These are phyloP conservation scores for Lyophyllum atratum DNA, from an alignment of 768 basidiomycete genomes.

Conservation along the genomic window DNA sequence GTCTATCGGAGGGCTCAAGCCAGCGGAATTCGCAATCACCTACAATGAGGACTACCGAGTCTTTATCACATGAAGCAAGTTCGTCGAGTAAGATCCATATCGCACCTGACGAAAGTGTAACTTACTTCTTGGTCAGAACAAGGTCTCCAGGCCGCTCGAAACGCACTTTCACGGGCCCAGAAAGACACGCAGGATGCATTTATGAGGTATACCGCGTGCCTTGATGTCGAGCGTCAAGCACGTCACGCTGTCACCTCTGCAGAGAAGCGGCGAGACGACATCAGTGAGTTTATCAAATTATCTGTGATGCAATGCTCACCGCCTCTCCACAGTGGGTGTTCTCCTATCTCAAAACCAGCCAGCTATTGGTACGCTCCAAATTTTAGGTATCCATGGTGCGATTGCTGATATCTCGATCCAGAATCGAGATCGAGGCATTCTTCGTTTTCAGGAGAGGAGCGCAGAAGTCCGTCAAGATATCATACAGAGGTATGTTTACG, in stretches of 20 bases:
- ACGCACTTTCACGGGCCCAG: conserved; percentile 61
- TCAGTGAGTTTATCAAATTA: conserved; percentile 38
- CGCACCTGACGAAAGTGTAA: conserved; percentile 12
- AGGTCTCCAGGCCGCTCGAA: conserved; percentile 62
- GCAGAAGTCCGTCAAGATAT: conserved; percentile 46
- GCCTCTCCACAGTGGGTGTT: conserved; percentile 40
- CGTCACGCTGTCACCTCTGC: conserved; percentile 62
- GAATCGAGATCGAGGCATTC: conserved; percentile 54
- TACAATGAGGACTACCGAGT: conserved; percentile 49
- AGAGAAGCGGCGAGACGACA: conserved; percentile 72
- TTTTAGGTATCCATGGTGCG: conserved; percentile 10
- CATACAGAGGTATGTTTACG: conserved; percentile 38
- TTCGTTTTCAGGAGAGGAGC: conserved; percentile 51
- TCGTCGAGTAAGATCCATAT: conserved; percentile 52
- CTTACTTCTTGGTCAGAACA: conserved; percentile 44
- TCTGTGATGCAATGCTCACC: conserved; percentile 16
- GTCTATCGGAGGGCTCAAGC: conserved; percentile 38
- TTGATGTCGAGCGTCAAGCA: conserved; percentile 69
- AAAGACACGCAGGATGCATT: conserved; percentile 76
- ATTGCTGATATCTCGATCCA: conserved; percentile 21
- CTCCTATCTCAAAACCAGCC: conserved; percentile 49
- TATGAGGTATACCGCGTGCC: conserved; percentile 65
- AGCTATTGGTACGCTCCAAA: conserved; percentile 27
- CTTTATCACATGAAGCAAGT: conserved; percentile 58
- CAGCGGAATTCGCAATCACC: conserved; percentile 54